These are phyloP conservation scores for Trypanosoma platydactyli DNA, from an alignment of 208 protist species.

Conservation along the genomic window DNA sequence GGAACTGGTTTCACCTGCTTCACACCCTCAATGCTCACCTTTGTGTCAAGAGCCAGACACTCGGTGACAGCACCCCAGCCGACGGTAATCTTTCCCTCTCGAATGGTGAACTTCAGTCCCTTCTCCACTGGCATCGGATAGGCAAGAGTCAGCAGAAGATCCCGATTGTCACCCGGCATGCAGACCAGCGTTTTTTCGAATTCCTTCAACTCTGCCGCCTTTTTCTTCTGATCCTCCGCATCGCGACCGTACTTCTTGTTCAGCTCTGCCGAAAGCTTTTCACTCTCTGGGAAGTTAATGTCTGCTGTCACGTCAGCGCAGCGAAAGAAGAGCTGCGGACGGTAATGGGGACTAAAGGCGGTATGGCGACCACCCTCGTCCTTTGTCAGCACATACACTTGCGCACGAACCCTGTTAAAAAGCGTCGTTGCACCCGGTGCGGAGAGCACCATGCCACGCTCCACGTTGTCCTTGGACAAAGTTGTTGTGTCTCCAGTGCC, in stretches of 20 bases:
- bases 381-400: conserved; percentile 98
- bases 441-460: conserved; percentile 94
- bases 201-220: conserved; percentile 77
- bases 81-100: conserved; percentile 98
- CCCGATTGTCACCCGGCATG: conserved; percentile 98
- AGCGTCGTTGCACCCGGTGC: conserved; percentile 93
- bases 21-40: conserved; percentile 84
- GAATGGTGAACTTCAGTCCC: conserved; percentile 97
- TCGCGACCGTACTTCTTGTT: conserved; percentile 82
- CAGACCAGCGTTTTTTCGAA: conserved; percentile 93
- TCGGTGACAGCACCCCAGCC: conserved; percentile 97
- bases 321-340: conserved; percentile 98
- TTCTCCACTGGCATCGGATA: conserved; percentile 93
- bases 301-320: conserved; percentile 97
- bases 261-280: conserved; percentile 68
- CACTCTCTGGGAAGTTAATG: conserved; percentile 92
- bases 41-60: conserved; percentile 85
- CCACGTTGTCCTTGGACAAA: conserved; percentile 96
- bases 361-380: conserved; percentile 99
- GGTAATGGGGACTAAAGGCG: conserved; percentile 96
- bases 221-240: conserved; percentile 81
- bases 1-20: conserved; percentile 31
- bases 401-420: conserved; percentile 93
- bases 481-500: conserved; percentile 78
- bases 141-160: conserved; percentile 93